Base-by-base conservation (phyloP, 2,329 filamentous ascomycete species). In the Colletotrichum abscissum region DNA sequence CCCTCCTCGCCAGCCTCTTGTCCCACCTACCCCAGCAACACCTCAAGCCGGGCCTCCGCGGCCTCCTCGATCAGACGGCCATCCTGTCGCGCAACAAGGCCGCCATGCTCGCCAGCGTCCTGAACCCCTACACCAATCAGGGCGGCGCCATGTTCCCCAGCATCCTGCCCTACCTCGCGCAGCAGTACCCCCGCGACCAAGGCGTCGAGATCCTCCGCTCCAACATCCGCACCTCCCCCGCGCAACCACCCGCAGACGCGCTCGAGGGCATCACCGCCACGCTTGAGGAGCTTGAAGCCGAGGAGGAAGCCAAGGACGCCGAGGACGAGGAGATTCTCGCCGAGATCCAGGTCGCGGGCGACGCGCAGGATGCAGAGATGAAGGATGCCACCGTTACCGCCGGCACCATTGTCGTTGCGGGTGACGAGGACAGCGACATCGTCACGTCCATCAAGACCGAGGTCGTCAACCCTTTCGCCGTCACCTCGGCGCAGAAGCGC, bases 51-150 rank as follows among this genome's bases (percentile, higher is more conserved):
- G 90, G 93, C 2, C 80, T 94, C 24, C 92, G 96, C 65, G 89
- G 92, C 12, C 90, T 94, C 62, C 87, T 98, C 75, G 95, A 98
- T 79, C 93, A 94, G 75, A 94, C 94, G 3, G 93, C 94, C 24
- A 92, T 98, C 69, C 84, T 98, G 26, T 89, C 87, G 5, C 87
- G 88, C 72, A 88, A 92, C 80, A 92, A 91, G 79, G 86, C 92
- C 38, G 92, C 93, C 55, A 94, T 98, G 89, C 79, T 97, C 12
- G 91, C 95, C 6, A 96, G 94, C 80, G 91, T 97, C 14, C 85
- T 98, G 72, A 95, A 97, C 81, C 94, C 95, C 0, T 90, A 92
- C 81, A 84, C 91, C 75, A 86, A 91, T 78, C 85, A 89, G 78
- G 88, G 91, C 79, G 89, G 92, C 55, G 86, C 90, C 75, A 88